These are phyloP conservation scores for Pythium plurisporium DNA, from an alignment of 352 stramenopile genomes.

Conservation along the genomic window DNA sequence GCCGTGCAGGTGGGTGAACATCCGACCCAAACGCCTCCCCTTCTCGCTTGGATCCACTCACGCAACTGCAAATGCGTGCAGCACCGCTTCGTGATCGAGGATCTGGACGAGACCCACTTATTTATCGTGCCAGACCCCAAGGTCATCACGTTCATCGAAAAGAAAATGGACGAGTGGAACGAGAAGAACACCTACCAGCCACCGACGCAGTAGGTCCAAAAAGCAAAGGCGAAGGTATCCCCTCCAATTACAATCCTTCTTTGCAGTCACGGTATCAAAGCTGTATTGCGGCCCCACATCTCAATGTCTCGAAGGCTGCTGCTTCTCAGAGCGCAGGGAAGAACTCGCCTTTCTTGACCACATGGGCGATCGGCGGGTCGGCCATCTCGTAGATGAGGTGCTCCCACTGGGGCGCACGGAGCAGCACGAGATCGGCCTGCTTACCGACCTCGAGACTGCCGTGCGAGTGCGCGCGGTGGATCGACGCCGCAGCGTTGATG, in stretches of 20 bases:
- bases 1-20: conserved; percentile 86
- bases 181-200: conserved; percentile 86
- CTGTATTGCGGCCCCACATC: too few relatives aligned
- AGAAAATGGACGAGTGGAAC: conserved; percentile 90
- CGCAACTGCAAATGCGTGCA: too few relatives aligned
- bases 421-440: conserved; percentile 58
- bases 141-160: conserved; percentile 81
- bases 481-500: conserved; percentile 81
- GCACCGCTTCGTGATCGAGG: conserved; percentile 86
- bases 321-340: conserved; percentile 11
- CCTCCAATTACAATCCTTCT: too few relatives aligned
- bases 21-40: too few relatives aligned
- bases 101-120: conserved; percentile 79
- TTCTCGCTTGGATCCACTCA: too few relatives aligned
- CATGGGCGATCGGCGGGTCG: conserved; percentile 69
- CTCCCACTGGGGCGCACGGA: conserved; percentile 73
- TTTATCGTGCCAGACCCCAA: conserved; percentile 85
- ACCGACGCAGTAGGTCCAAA: conserved; percentile 51
- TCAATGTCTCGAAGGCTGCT: background rate
- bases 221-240: too few relatives aligned
- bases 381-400: conserved; percentile 86
- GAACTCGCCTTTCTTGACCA: conserved; percentile 65
- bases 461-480: conserved; percentile 65
- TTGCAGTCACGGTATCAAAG: too few relatives aligned
- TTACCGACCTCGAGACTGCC: conserved; percentile 80